phyloP scores from a whole-genome alignment of 129 eudicot genomes.

The Helichrysum umbraculigerum region DNA sequence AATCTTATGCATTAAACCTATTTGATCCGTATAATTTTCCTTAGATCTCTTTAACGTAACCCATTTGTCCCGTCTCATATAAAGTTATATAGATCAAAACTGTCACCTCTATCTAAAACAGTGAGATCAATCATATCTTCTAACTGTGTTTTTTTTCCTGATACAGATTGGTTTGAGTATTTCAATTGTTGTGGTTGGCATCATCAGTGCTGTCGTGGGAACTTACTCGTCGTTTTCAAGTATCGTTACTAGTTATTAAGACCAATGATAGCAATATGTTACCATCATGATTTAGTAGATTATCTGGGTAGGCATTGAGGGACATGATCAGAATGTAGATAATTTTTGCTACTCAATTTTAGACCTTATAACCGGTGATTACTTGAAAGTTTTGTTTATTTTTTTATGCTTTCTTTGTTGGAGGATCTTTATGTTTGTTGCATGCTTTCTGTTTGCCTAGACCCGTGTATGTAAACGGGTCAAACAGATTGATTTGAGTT shows the following conservation, averaged over 20 bases:
- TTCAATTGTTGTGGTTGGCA: slow-evolving; percentile 55
- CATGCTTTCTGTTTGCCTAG: background rate
- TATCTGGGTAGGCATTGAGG: slow-evolving; percentile 6
- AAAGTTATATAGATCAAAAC: background rate
- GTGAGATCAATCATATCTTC: background rate
- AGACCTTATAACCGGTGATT: background rate
- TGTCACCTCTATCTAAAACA: too few species aligned
- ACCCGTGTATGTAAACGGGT: background rate
- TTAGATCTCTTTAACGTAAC: background rate
- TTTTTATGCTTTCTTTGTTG: background rate
- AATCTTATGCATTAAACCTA: too few species aligned
- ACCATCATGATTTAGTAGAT: slow-evolving; percentile 10
- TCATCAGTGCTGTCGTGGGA: slow-evolving; percentile 58
- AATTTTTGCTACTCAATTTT: background rate
- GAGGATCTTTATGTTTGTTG: background rate
- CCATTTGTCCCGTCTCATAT: background rate
- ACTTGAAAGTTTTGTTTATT: background rate
- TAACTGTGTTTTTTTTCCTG: background rate
- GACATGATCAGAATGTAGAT: background rate
- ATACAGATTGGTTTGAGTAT: slow-evolving; percentile 53
- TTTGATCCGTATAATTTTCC: too few species aligned
- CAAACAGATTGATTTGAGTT: too few species aligned
- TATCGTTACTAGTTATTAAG: slow-evolving; percentile 44
- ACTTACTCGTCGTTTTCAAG: slow-evolving; percentile 52
- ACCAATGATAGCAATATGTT: slow-evolving; percentile 20